Percentiles rank a stretch among this genome's conserved stretches.
phyloP scores from a whole-genome alignment of 495 filamentous ascomycete species.

The Podospora pseudopauciseta region DNA sequence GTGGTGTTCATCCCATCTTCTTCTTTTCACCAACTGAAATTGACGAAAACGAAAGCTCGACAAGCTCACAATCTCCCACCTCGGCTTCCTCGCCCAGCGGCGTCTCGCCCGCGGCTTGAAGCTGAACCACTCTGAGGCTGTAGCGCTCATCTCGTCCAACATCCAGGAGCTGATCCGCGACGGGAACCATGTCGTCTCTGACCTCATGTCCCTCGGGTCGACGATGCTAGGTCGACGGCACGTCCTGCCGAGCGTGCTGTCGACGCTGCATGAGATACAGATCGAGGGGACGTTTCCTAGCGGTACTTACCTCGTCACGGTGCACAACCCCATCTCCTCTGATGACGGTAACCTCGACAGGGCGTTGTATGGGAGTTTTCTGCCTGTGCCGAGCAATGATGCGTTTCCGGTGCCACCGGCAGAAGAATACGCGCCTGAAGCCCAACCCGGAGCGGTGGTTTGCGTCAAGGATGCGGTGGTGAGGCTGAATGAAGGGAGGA shows the following conservation, averaged over 20 bases:
- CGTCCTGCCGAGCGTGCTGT: slow-evolving; percentile 76
- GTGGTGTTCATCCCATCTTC: not conserved
- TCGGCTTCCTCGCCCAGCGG: slow-evolving; percentile 83
- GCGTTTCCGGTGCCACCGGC: slow-evolving; percentile 60
- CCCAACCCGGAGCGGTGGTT: slow-evolving; percentile 76
- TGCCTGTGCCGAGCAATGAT: slow-evolving; percentile 69
- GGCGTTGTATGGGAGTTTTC: slow-evolving; percentile 88
- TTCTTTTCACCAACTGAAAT: not conserved
- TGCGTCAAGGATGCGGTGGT: slow-evolving; percentile 68
- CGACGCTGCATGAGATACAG: slow-evolving; percentile 76
- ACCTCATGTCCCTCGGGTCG: slow-evolving; percentile 87
- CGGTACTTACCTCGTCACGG: slow-evolving; percentile 92
- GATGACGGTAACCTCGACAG: slow-evolving; percentile 83
- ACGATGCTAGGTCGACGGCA: slow-evolving; percentile 93
- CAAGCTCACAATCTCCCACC: slow-evolving; percentile 90
- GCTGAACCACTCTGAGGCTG: slow-evolving; percentile 89
- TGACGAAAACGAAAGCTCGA: slow-evolving; percentile 61
- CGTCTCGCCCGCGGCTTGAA: slow-evolving; percentile 84
- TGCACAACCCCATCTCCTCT: slow-evolving; percentile 82
- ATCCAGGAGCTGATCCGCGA: slow-evolving; percentile 97
- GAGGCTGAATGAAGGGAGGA: slow-evolving; percentile 68
- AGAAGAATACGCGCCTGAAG: slow-evolving; percentile 58
- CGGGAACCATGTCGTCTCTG: slow-evolving; percentile 86
- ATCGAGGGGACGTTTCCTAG: slow-evolving; percentile 90
- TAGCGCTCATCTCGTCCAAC: slow-evolving; percentile 85